Evolutionary conservation across 2,329 filamentous ascomycete genomes (phyloP), one percentile per base, ranked within the genome.

Genomic region (Myotisia sp.): DNA sequence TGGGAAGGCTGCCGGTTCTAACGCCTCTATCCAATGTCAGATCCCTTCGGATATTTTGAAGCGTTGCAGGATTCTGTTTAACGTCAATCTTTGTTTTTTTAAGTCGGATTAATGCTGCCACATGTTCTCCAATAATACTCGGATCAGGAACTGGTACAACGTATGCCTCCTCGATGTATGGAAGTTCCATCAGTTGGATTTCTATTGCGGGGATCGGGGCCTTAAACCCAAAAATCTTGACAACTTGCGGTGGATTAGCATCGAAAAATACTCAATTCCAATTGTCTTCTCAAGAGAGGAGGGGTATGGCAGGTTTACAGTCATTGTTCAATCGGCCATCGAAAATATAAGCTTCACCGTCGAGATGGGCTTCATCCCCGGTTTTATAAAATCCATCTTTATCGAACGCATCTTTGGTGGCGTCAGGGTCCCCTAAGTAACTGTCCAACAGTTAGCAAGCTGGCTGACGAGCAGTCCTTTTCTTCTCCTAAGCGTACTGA

Each of bases 311-410:
- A 26, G 16, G 37, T 41, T 35, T 41, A 45, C 44, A 45, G 31
- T 45, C 44, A 6, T 35, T 37, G 9, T 39, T 38, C 5, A 33
- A 26, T 23, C 45, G 41, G 7, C 45, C 45, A 20, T 46, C 44
- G 8, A 47, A 20, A 6, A 46, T 34, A 21, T 44, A 46, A 8
- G 39, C 21, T 5, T 38, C 31, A 3, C 38, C 38, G 14, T 35
- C 33, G 5, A 30, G 21, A 31, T 35, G 40, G n/a, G 13, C 42
- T n/a, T 29, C 27, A 22, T 47, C 45, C 4, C 45, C 44, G 12
- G 45, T 43, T 31, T 39, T 44, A 34, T 38, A 44, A 27, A 37
- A 47, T 9, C 45, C 44, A 10, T 47, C 42, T n/a, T 30, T 21
- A 17, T 42, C 38, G 36, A 42, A 39, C 3, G 34, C 39, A 19